A percentile compares a stretch with the other conserved stretches of the same genome.
Conservation (phyloP, 352 stramenopile species). For the Phytophthora syringae region DNA sequence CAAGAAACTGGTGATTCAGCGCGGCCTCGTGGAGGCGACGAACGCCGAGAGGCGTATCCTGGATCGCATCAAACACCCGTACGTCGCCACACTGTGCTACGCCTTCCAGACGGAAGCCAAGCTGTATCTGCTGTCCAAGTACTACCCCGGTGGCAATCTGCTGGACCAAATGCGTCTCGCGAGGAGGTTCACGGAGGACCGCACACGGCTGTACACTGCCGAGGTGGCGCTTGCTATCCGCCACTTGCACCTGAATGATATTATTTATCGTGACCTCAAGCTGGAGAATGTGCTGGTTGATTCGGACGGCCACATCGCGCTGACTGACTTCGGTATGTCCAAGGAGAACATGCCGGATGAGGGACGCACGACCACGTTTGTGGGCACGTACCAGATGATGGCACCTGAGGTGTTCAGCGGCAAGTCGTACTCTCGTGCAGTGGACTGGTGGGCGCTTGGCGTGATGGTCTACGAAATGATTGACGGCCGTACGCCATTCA, state of each 20-base stretch:
- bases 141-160: slow-evolving; percentile 97
- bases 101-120: slow-evolving; percentile 92
- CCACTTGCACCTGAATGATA: slow-evolving; percentile 93
- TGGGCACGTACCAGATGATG: slow-evolving; percentile 94
- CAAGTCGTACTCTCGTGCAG: slow-evolving; percentile 88
- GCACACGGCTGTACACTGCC: slow-evolving; percentile 95
- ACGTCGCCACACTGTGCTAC: slow-evolving; percentile 95
- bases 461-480: slow-evolving; percentile 93
- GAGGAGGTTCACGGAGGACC: slow-evolving; percentile 93
- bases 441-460: slow-evolving; percentile 91
- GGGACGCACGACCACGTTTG: slow-evolving; percentile 87
- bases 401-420: slow-evolving; percentile 90
- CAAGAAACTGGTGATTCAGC: slow-evolving; percentile 90
- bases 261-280: slow-evolving; percentile 99
- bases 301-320: slow-evolving; percentile 94
- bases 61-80: slow-evolving; percentile 95
- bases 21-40: slow-evolving; percentile 90
- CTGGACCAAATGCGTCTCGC: slow-evolving; percentile 92
- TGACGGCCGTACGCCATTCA: slow-evolving; percentile 86
- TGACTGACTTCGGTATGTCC: slow-evolving; percentile 99
- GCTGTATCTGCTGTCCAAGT: slow-evolving; percentile 93
- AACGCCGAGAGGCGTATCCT: slow-evolving; percentile 92
- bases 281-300: slow-evolving; percentile 99
- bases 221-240: slow-evolving; percentile 97
- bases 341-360: slow-evolving; percentile 96